Base-by-base conservation (phyloP, 345 rosid species). In the Aurinia saxatilis region DNA sequence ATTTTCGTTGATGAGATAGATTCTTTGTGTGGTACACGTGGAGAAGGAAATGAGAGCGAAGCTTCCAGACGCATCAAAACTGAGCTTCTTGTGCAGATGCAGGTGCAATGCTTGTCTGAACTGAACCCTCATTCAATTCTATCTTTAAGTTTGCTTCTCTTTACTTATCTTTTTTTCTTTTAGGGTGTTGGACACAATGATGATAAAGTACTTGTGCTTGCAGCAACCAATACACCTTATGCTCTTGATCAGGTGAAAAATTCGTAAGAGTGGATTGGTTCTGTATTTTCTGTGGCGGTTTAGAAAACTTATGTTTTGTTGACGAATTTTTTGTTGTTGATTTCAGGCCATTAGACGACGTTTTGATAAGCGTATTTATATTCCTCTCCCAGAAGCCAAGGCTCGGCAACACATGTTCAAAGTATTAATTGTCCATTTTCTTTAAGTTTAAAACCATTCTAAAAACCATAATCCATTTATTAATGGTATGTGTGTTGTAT, bases 11-110 rank as follows among this genome's bases (percentile, higher is more conserved):
- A 91, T 77, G 98, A 91, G 83, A 88, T 91, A 65, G 98, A 91
- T 75, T 88, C 98, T 41, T 72, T 91, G 55, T 86, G 98, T 45
- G 98, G 98, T 50, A 85, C 80, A 50, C 88, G 98, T 39, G 96
- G 98, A 52, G 98, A 91, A 78, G 95, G 98, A 57, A 91, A 88
- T 36, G 98, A 91, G 70, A 91, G 88, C 67, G 98, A 91, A 84
- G 98, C 98, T 36, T 91, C 98, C 49, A 79, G 98, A 70, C 91
- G 98, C 51, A 88, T 91, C 57, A 91, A 91, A 78, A 91, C 98
- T 9, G 98, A 91, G 77, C 98, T 91, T 70, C 96, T 91, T 53
- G 98, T 91, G 64, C 98, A 91, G 76, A 91, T 91, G 98, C 98
- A 91, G 98, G 98, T 90, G 71, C 64, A 48, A 23, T 63, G 15